Evolutionary conservation across 306 rosid species (phyloP).

Genomic region (Fragaria nilgerrensis): DNA sequence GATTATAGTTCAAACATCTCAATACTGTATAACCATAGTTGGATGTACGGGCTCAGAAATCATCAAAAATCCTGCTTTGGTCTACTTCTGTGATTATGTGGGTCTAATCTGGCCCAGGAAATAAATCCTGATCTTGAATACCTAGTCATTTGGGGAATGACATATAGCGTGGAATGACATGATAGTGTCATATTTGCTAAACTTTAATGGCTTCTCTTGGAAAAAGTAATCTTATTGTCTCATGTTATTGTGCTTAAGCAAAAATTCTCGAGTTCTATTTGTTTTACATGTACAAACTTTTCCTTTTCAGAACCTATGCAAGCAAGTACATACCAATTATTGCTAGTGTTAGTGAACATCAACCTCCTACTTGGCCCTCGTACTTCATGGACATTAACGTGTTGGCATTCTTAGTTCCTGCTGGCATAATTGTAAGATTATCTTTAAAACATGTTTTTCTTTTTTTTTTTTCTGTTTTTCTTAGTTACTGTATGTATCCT

Average conservation of each 20-base stretch:
- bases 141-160: background rate
- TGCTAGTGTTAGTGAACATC: conserved; percentile 99
- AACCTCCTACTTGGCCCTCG: conserved; percentile 99
- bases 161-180: too few species aligned
- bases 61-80: background rate
- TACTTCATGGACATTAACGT: conserved; percentile 99
- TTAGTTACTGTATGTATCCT: background rate
- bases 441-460: background rate
- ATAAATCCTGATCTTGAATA: background rate
- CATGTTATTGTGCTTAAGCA: conserved; percentile 4
- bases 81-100: conserved; percentile 5
- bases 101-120: conserved; percentile 1
- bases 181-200: background rate
- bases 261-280: background rate
- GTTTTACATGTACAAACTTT: conserved; percentile 15
- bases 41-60: background rate
- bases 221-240: background rate
- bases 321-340: conserved; percentile 99
- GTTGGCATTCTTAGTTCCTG: conserved; percentile 97
- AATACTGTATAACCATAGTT: background rate
- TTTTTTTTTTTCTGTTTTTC: too few species aligned
- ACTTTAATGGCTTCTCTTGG: background rate
- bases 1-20: conserved; percentile 4
- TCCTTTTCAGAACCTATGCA: conserved; percentile 83
- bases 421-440: conserved; percentile 82